Conservation (phyloP, 1,139 yeast genomes). For the Pichia sp. region DNA sequence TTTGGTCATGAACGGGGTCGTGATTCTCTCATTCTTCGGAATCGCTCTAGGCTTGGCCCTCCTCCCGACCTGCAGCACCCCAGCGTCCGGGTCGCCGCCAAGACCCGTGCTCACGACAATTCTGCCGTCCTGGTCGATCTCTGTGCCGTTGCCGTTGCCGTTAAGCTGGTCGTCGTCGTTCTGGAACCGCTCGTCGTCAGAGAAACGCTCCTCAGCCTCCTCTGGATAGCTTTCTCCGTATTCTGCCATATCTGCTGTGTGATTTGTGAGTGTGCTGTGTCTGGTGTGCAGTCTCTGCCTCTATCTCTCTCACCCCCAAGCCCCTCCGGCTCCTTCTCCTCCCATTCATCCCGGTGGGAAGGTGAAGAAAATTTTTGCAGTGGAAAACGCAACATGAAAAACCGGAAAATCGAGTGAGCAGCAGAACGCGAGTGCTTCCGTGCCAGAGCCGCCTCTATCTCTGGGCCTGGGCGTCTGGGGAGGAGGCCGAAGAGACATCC, state of each 20-base stretch:
- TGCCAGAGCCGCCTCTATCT: too few relatives aligned
- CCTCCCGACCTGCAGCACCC: constrained; percentile 47
- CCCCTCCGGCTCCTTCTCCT: too few relatives aligned
- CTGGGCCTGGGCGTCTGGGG: too few relatives aligned
- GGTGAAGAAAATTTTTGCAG: neutral
- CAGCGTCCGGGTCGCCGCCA: constrained; percentile 53
- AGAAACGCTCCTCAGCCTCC: constrained; percentile 24
- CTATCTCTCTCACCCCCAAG: neutral
- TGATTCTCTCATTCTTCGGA: constrained; percentile 80
- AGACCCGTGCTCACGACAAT: constrained; percentile 42
- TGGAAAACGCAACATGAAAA: neutral
- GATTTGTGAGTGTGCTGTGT: too few relatives aligned
- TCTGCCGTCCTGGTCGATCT: constrained; percentile 44
- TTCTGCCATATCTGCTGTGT: constrained; percentile 38
- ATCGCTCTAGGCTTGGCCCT: constrained; percentile 78
- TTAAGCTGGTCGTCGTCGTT: constrained; percentile 62
- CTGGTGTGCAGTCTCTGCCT: neutral
- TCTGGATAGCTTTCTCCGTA: constrained; percentile 38
- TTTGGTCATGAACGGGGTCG: constrained; percentile 98
- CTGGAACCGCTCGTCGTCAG: constrained; percentile 22
- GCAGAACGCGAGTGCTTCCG: too few relatives aligned
- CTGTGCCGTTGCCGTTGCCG: constrained; percentile 60
- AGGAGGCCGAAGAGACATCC: too few relatives aligned
- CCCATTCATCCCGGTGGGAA: neutral
- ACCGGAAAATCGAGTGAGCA: too few relatives aligned